These are phyloP conservation scores for Kodamaea restingae DNA, from an alignment of 805 yeast genomes.

Conservation along the genomic window DNA sequence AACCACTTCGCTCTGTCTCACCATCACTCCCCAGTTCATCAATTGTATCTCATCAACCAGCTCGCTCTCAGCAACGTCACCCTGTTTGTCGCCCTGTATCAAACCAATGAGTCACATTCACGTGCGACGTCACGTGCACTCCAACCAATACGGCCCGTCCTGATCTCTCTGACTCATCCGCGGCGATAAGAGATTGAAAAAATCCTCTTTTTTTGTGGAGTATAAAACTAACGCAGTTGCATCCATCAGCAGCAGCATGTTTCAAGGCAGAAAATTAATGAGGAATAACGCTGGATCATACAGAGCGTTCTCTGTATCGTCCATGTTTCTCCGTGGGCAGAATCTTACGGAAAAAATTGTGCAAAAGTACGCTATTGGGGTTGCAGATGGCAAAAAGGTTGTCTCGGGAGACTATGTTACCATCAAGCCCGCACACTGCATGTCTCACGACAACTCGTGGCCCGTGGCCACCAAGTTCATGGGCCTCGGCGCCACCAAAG, in stretches of 20 bases:
- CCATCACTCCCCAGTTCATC: no score
- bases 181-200: conserved; percentile 4
- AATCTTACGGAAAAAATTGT: conserved; percentile 94
- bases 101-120: background rate
- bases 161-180: conserved; percentile 8
- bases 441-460: conserved; percentile 99
- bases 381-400: conserved; percentile 71
- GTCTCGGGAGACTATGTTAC: conserved; percentile 92
- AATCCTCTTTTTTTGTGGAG: background rate
- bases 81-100: no score
- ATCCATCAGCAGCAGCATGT: background rate
- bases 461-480: conserved; percentile 96
- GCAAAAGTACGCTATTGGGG: conserved; percentile 85
- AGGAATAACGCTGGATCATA: background rate
- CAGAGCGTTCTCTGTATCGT: conserved; percentile 19
- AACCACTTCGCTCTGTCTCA: no score
- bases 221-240: background rate
- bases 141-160: conserved; percentile 4
- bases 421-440: conserved; percentile 92
- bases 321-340: conserved; percentile 47
- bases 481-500: conserved; percentile 86
- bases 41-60: no score
- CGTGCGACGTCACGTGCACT: conserved; percentile 3
- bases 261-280: conserved; percentile 4
- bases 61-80: no score